These are phyloP conservation scores for Henckelia pumila DNA, from an alignment of 257 asterid species.

Conservation along the genomic window DNA sequence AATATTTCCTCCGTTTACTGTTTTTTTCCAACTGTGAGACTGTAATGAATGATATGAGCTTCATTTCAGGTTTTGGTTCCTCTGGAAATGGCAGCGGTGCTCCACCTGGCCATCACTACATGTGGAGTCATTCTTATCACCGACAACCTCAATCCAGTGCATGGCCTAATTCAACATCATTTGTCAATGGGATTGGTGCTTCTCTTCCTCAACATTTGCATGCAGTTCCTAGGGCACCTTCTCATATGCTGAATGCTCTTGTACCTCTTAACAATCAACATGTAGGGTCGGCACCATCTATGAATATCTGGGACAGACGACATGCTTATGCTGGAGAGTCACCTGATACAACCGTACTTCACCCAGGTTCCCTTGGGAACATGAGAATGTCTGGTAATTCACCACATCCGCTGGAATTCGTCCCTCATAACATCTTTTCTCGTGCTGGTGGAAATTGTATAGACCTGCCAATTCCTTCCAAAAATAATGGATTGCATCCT, in stretches of 20 bases:
- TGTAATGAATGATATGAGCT: constrained; percentile 8
- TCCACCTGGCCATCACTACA: constrained; percentile 78
- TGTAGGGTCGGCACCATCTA: constrained; percentile 95
- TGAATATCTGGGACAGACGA: constrained; percentile 85
- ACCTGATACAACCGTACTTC: constrained; percentile 77
- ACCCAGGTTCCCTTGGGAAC: constrained; percentile 93
- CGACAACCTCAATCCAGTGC: constrained; percentile 65
- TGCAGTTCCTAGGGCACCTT: constrained; percentile 69
- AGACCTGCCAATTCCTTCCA: constrained; percentile 71
- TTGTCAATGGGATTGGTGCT: constrained; percentile 60
- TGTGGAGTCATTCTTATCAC: constrained; percentile 76
- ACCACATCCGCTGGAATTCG: constrained; percentile 75
- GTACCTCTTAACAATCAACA: constrained; percentile 70
- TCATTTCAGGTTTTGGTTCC: constrained; percentile 63
- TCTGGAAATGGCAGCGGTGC: constrained; percentile 84
- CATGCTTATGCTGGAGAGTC: constrained; percentile 75
- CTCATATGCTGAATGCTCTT: constrained; percentile 60
- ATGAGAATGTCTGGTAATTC: constrained; percentile 76
- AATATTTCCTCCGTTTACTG: background rate
- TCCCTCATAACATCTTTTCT: constrained; percentile 68
- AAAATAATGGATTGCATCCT: constrained; percentile 64
- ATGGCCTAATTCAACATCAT: constrained; percentile 85
- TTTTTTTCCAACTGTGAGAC: background rate
- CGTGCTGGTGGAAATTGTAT: constrained; percentile 63
- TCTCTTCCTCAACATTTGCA: constrained; percentile 73